These are phyloP conservation scores for Neurospora hispaniola DNA, from an alignment of 495 filamentous ascomycete species.

Conservation along the genomic window DNA sequence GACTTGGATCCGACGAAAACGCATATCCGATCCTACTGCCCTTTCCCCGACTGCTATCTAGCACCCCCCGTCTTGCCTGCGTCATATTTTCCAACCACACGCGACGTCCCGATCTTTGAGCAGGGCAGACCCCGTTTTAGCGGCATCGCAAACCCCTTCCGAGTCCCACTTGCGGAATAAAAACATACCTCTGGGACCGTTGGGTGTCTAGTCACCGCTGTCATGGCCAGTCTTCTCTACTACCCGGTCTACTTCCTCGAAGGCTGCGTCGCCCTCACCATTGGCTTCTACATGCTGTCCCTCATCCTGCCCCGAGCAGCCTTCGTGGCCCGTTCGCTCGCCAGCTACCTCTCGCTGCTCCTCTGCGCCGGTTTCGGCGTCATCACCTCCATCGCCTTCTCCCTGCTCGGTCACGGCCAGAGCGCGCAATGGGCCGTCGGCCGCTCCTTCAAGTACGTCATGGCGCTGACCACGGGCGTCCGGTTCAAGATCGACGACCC, in stretches of 20 bases:
- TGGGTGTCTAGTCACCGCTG: not conserved
- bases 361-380: constrained; percentile 69
- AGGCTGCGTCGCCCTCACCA: constrained; percentile 45
- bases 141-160: not conserved
- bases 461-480: constrained; percentile 69
- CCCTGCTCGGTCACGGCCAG: constrained; percentile 57
- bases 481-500: constrained; percentile 64
- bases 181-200: not conserved
- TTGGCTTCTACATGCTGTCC: constrained; percentile 47
- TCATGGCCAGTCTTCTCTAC: constrained; percentile 23
- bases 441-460: constrained; percentile 70
- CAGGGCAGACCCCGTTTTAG: not conserved
- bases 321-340: constrained; percentile 64
- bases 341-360: constrained; percentile 56
- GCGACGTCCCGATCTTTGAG: not conserved
- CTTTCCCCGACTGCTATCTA: not conserved
- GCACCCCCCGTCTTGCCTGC: not conserved
- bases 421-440: constrained; percentile 80
- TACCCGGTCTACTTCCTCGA: constrained; percentile 45
- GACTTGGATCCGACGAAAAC: not conserved
- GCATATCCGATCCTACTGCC: not conserved
- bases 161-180: not conserved
- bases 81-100: not conserved
- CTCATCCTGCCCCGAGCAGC: constrained; percentile 43
- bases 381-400: constrained; percentile 58